Conservation (phyloP, 139 green algal genomes). For the Micractinium conductrix region DNA sequence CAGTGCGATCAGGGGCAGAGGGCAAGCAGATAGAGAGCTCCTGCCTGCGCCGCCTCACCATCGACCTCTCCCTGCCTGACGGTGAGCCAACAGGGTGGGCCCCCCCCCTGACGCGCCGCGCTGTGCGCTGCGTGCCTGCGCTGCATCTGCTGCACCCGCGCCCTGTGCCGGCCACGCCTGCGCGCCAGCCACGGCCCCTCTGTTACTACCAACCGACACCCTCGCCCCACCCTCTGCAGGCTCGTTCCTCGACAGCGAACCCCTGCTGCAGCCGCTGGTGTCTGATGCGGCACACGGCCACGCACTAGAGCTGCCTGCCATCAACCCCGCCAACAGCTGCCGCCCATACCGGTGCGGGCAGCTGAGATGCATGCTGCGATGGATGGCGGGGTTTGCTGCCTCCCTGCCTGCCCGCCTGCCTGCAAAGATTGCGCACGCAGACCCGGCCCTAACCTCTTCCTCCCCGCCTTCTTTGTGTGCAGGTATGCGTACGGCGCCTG, state of each 20-base stretch:
- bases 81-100: constrained; percentile 17
- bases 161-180: too few relatives aligned
- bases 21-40: constrained; percentile 5
- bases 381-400: too few relatives aligned
- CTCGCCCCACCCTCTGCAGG: background rate
- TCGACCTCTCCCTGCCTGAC: constrained; percentile 22
- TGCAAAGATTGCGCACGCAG: too few relatives aligned
- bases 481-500: constrained; percentile 68
- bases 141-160: too few relatives aligned
- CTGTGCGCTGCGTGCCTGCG: too few relatives aligned
- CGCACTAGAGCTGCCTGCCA: constrained; percentile 47
- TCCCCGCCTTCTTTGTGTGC: background rate
- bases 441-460: background rate
- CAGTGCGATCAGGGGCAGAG: background rate
- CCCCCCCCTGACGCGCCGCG: background rate
- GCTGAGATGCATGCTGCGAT: too few relatives aligned
- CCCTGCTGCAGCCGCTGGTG: constrained; percentile 34
- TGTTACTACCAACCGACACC: too few relatives aligned
- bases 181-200: too few relatives aligned
- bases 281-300: constrained; percentile 20
- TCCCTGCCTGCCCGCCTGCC: too few relatives aligned
- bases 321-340: constrained; percentile 47
- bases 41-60: constrained; percentile 30
- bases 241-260: background rate
- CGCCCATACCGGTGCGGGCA: constrained; percentile 5